Evolutionary conservation across 805 yeast species (phyloP).

Genomic region (Lipomyces kockii): DNA sequence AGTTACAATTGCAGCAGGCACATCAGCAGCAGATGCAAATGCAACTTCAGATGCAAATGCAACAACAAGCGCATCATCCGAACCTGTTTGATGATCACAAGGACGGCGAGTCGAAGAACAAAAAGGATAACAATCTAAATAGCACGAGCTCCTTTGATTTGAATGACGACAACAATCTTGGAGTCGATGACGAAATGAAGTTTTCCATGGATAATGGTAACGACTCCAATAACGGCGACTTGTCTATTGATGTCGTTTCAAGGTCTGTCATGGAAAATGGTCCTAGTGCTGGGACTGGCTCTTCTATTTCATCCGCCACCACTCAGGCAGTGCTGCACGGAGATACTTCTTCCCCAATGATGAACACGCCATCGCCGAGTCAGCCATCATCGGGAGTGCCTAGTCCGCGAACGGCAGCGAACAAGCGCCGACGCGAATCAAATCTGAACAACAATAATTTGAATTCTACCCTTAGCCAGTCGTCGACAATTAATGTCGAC

Average conservation of each 20-base stretch:
- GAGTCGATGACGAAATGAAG: slow-evolving; percentile 4
- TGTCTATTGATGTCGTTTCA: background rate
- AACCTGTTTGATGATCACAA: background rate
- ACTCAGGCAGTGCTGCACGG: slow-evolving; percentile 2
- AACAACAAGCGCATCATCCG: slow-evolving; percentile 22
- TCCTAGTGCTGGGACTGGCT: background rate
- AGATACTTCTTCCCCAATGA: slow-evolving; percentile 13
- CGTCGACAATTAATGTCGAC: background rate
- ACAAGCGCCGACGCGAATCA: slow-evolving; percentile 26
- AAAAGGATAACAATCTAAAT: background rate
- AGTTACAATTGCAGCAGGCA: slow-evolving; percentile 24
- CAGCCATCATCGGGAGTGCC: slow-evolving; percentile 10
- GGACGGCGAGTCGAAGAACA: background rate
- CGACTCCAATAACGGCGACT: slow-evolving; percentile 4
- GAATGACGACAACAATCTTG: background rate
- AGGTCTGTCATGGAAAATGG: slow-evolving; percentile 3
- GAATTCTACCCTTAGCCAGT: slow-evolving; percentile 6
- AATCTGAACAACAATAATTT: background rate
- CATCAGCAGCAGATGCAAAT: slow-evolving; percentile 33
- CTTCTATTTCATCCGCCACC: background rate
- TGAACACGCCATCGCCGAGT: slow-evolving; percentile 22
- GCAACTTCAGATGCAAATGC: slow-evolving; percentile 24
- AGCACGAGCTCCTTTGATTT: background rate
- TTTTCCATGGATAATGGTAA: background rate
- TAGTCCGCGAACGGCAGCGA: slow-evolving; percentile 22